A percentile compares a stretch with the other conserved stretches of the same genome.
Evolutionary conservation across 805 yeast species (phyloP).

Genomic region (Metschnikowia cerradonensis): DNA sequence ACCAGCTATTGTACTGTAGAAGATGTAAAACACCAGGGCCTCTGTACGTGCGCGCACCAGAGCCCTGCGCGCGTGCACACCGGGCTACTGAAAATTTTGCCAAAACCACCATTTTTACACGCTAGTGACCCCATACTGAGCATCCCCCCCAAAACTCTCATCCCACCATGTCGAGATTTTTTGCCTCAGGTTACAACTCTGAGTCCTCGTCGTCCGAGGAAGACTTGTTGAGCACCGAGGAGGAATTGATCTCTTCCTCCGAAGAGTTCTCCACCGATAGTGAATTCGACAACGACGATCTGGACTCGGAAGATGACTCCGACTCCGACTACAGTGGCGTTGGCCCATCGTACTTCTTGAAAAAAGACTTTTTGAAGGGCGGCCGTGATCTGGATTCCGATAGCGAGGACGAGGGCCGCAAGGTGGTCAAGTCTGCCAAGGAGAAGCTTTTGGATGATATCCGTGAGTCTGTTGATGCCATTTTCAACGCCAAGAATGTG

Average conservation of each 20-base stretch:
- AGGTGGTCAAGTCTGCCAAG: slow-evolving; percentile 88
- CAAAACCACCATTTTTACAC: slow-evolving; percentile 1
- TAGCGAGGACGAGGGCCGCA: slow-evolving; percentile 66
- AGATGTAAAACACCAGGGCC: neutral
- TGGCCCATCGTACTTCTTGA: slow-evolving; percentile 56
- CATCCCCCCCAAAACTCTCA: slow-evolving; percentile 6
- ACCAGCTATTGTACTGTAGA: too few species aligned
- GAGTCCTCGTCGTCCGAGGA: slow-evolving; percentile 53
- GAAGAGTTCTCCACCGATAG: slow-evolving; percentile 42
- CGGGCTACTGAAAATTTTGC: slow-evolving; percentile 13
- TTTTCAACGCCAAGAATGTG: slow-evolving; percentile 63
- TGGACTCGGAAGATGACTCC: slow-evolving; percentile 21
- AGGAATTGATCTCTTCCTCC: slow-evolving; percentile 52
- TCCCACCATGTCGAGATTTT: slow-evolving; percentile 81
- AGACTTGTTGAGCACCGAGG: slow-evolving; percentile 50
- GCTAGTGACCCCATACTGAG: slow-evolving; percentile 5
- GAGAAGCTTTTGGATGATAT: slow-evolving; percentile 90
- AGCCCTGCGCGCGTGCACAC: slow-evolving; percentile 10
- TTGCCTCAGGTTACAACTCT: slow-evolving; percentile 59
- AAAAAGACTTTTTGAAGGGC: slow-evolving; percentile 45
- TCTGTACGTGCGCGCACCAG: slow-evolving; percentile 9
- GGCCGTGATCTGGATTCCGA: slow-evolving; percentile 40
- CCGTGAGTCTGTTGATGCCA: slow-evolving; percentile 57
- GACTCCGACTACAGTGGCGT: slow-evolving; percentile 35
- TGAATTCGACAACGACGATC: slow-evolving; percentile 47